Conservation (phyloP, 2,329 filamentous ascomycete genomes). For the Alternaria triticimaculans region DNA sequence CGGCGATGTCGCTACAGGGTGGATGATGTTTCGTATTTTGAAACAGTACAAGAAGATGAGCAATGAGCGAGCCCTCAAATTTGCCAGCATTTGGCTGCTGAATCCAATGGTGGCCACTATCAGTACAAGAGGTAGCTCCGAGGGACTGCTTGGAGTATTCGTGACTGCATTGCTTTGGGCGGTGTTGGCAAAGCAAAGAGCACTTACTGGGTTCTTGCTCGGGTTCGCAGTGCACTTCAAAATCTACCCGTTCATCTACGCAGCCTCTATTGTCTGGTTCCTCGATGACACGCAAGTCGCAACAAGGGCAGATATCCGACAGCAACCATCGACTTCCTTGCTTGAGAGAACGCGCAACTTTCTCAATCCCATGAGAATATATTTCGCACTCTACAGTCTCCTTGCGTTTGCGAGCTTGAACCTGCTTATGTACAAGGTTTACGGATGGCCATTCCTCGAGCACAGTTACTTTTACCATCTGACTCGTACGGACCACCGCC, state of each 20-base stretch:
- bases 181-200: slow-evolving; percentile 67
- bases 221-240: slow-evolving; percentile 94
- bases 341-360: slow-evolving; percentile 27
- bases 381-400: slow-evolving; percentile 69
- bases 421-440: slow-evolving; percentile 76
- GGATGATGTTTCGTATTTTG: slow-evolving; percentile 70
- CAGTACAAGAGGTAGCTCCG: slow-evolving; percentile 91
- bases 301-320: slow-evolving; percentile 2
- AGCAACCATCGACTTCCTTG: slow-evolving; percentile 27
- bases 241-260: slow-evolving; percentile 98
- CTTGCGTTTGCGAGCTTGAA: slow-evolving; percentile 78
- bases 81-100: slow-evolving; percentile 87
- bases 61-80: slow-evolving; percentile 67
- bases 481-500: slow-evolving; percentile 90
- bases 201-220: slow-evolving; percentile 74
- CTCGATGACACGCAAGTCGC: slow-evolving; percentile 64
- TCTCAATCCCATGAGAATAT: slow-evolving; percentile 56
- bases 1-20: slow-evolving; percentile 84
- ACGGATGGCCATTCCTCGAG: slow-evolving; percentile 76
- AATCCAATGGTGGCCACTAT: slow-evolving; percentile 99
- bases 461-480: slow-evolving; percentile 95
- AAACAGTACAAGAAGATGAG: slow-evolving; percentile 44
- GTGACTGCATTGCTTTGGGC: slow-evolving; percentile 86
- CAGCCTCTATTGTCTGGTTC: slow-evolving; percentile 80
- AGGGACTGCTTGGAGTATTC: slow-evolving; percentile 85